phyloP scores from a whole-genome alignment of 1,284 basidiomycete genomes.

The Naganishia albida region DNA sequence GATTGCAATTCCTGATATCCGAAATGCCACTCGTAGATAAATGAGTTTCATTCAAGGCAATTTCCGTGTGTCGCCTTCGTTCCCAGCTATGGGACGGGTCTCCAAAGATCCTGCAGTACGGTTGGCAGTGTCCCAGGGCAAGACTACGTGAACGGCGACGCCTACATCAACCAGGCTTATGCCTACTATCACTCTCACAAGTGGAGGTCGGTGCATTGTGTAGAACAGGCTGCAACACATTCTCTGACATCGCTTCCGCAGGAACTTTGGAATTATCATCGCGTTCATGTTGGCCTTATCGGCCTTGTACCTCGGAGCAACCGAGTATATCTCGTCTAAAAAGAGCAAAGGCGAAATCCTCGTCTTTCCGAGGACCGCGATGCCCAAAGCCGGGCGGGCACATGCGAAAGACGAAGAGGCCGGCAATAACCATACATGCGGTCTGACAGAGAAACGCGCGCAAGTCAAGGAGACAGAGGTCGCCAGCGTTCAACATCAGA shows the following conservation, averaged over 20 bases:
- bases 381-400: slow-evolving; percentile 44
- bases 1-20: too few species aligned
- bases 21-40: slow-evolving; percentile 40
- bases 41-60: slow-evolving; percentile 56
- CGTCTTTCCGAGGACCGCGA: slow-evolving; percentile 55
- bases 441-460: slow-evolving; percentile 11
- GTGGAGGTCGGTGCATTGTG: slow-evolving; percentile 62
- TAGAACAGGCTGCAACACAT: neutral
- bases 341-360: slow-evolving; percentile 59
- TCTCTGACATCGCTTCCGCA: slow-evolving; percentile 33
- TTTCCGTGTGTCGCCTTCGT: slow-evolving; percentile 51
- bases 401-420: slow-evolving; percentile 33
- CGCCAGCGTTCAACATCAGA: slow-evolving; percentile 50
- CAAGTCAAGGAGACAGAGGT: slow-evolving; percentile 35
- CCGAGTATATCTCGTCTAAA: slow-evolving; percentile 57
- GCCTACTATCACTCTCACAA: slow-evolving; percentile 64
- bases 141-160: slow-evolving; percentile 55
- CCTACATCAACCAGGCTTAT: slow-evolving; percentile 65
- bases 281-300: slow-evolving; percentile 60
- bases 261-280: slow-evolving; percentile 63
- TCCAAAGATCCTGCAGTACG: slow-evolving; percentile 53
- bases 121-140: slow-evolving; percentile 54
- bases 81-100: slow-evolving; percentile 48
- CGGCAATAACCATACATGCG: slow-evolving; percentile 16
- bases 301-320: slow-evolving; percentile 59